phyloP scores from a whole-genome alignment of 2,329 filamentous ascomycete species.

The Neurospora sp. region DNA sequence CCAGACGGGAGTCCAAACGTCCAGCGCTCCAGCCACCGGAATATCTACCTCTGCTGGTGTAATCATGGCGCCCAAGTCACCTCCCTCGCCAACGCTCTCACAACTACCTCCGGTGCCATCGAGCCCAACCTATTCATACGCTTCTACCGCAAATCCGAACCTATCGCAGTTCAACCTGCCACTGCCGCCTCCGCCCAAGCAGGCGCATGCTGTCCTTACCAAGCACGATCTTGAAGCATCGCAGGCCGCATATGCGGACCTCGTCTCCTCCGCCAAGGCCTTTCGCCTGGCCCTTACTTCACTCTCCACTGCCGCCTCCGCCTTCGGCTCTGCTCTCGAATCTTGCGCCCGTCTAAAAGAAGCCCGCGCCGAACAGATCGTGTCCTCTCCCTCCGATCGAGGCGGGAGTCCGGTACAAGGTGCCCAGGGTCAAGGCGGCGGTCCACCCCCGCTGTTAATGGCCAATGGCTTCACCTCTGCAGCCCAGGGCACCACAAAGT shows the following conservation, averaged over 20 bases:
- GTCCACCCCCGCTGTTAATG: constrained; percentile 23
- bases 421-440: constrained; percentile 15
- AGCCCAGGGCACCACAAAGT: constrained; percentile 23
- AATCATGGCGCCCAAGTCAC: constrained; percentile 23
- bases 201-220: constrained; percentile 50
- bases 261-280: constrained; percentile 51
- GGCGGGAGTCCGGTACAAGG: background rate
- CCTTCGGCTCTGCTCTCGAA: constrained; percentile 56
- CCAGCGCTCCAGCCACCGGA: background rate
- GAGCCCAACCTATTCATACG: constrained; percentile 55
- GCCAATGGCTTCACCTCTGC: constrained; percentile 34
- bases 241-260: constrained; percentile 52
- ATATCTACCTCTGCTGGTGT: background rate
- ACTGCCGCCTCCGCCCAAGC: constrained; percentile 48
- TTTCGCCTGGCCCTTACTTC: constrained; percentile 54
- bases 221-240: constrained; percentile 55
- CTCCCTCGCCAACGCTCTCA: constrained; percentile 43
- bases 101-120: constrained; percentile 49
- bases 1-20: background rate
- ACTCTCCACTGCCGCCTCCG: constrained; percentile 50
- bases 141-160: constrained; percentile 48
- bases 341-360: constrained; percentile 60
- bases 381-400: constrained; percentile 17
- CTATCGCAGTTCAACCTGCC: constrained; percentile 50
- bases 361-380: constrained; percentile 49